Evolutionary conservation across 805 yeast genomes (phyloP), one percentile per base, ranked within the genome.

Genomic region (Candida broadrunensis): DNA sequence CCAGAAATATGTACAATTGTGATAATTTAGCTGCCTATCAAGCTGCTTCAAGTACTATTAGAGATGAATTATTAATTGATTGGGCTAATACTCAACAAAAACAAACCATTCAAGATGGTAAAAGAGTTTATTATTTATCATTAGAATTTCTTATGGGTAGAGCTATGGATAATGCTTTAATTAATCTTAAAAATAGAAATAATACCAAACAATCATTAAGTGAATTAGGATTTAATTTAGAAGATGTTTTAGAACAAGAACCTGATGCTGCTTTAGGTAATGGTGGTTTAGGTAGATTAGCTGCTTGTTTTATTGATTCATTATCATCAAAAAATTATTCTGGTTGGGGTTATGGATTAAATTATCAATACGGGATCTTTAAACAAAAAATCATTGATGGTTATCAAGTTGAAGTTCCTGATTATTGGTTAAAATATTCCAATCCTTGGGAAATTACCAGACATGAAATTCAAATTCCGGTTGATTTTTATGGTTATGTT

Each of bases 251-350:
- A 51, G 81, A 81, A 37, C 81, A 85, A 55, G 97, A 89, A 65
- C 93, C 95, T 0, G 97, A 89, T 63, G 96, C 97, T 9, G 97
- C 89, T 19, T 75, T 89, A 41, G 97, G 97, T 55, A 90, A 90
- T 56, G 97, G 97, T 58, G 97, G 97, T 48, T 71, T 89, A 42
- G 97, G 97, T 47, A 80, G 97, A 60, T 73, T 89, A 57, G 97
- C 97, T 17, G 96, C 97, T 16, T 90, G 97, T 65, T 89, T 88
- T 59, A 79, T 89, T 36, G 97, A 90, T 66, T 88, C 96, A 1
- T 69, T 89, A 60, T 80, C 93, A 26, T 81, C 95, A 4, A 84
- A 86, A 49, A 82, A 86, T 62, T 87, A 86, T 61, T 88, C 95
- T 14, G 96, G 95, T 38, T 89, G 97, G 97, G 97, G 97, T 48